A percentile compares a stretch with the other conserved stretches of the same genome.
Evolutionary conservation across 177 flowering plant genomes (phyloP).

Genomic region (Vitis hybrid): DNA sequence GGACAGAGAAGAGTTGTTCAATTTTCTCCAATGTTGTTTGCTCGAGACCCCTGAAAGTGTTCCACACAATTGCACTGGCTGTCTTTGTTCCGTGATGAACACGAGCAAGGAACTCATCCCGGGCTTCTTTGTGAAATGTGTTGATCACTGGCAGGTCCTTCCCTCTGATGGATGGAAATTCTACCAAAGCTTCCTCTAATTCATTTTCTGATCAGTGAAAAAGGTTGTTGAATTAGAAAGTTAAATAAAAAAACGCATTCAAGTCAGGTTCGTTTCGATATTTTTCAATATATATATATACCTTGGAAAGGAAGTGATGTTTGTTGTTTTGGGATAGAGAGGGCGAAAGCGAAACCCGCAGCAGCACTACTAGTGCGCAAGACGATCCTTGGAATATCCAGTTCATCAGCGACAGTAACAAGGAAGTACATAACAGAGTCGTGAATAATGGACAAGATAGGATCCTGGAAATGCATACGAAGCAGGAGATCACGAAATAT

Average conservation of each 20-base stretch:
- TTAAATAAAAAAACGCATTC: no score
- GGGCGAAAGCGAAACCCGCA: not conserved
- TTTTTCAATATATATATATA: not conserved
- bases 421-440: not conserved
- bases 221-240: no score
- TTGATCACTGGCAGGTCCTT: not conserved
- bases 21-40: not conserved
- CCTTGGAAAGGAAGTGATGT: not conserved
- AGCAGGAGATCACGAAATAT: not conserved
- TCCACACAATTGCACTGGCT: not conserved
- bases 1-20: not conserved
- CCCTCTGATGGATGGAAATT: not conserved
- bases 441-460: not conserved
- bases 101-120: not conserved
- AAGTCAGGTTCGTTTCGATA: no score
- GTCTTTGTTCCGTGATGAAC: not conserved
- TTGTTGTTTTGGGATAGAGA: not conserved
- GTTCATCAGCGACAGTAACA: not conserved
- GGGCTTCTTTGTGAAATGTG: not conserved
- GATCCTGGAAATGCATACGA: not conserved
- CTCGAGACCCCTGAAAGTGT: slow-evolving; percentile 1
- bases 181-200: not conserved
- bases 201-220: not conserved
- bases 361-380: not conserved
- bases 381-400: not conserved